Percentiles rank a stretch among this genome's conserved stretches.
These are phyloP conservation scores for Phytomonas serpens DNA, from an alignment of 208 protist genomes.

Conservation along the genomic window DNA sequence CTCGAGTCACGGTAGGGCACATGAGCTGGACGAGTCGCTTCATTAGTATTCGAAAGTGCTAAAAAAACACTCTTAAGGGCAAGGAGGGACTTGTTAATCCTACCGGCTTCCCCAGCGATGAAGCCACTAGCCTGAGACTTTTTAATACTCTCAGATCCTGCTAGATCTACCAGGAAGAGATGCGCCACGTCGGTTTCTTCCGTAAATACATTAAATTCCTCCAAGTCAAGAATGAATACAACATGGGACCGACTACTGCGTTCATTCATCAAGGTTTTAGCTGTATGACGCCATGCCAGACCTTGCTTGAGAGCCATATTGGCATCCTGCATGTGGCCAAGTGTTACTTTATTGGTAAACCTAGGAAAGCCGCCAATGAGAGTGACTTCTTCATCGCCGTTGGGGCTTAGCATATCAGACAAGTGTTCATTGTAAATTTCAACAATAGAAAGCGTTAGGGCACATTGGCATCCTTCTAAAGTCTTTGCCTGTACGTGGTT, in stretches of 20 bases:
- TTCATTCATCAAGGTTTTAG: slow-evolving; percentile 94
- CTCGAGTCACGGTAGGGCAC: slow-evolving; percentile 94
- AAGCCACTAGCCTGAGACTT: slow-evolving; percentile 84
- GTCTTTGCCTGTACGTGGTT: slow-evolving; percentile 82
- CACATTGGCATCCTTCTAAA: slow-evolving; percentile 72
- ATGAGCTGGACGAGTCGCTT: slow-evolving; percentile 72
- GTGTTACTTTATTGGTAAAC: slow-evolving; percentile 50
- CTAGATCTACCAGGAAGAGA: slow-evolving; percentile 95
- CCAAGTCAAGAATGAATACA: slow-evolving; percentile 92
- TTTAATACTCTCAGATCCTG: slow-evolving; percentile 92
- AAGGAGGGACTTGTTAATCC: slow-evolving; percentile 90
- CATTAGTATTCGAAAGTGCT: slow-evolving; percentile 76
- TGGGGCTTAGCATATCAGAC: slow-evolving; percentile 83
- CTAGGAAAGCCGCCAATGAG: slow-evolving; percentile 80
- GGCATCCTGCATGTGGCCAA: slow-evolving; percentile 66
- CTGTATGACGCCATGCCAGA: slow-evolving; percentile 72
- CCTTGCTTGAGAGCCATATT: slow-evolving; percentile 63
- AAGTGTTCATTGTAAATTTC: slow-evolving; percentile 91
- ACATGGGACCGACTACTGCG: slow-evolving; percentile 95
- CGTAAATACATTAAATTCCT: slow-evolving; percentile 80
- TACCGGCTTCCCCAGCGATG: slow-evolving; percentile 83
- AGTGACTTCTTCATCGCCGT: slow-evolving; percentile 71
- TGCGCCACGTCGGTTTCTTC: slow-evolving; percentile 87
- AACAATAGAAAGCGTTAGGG: slow-evolving; percentile 88
- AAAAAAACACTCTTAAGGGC: slow-evolving; percentile 93